Evolutionary conservation across 2,329 filamentous ascomycete species (phyloP).

Genomic region (Lecanicillium sp.): DNA sequence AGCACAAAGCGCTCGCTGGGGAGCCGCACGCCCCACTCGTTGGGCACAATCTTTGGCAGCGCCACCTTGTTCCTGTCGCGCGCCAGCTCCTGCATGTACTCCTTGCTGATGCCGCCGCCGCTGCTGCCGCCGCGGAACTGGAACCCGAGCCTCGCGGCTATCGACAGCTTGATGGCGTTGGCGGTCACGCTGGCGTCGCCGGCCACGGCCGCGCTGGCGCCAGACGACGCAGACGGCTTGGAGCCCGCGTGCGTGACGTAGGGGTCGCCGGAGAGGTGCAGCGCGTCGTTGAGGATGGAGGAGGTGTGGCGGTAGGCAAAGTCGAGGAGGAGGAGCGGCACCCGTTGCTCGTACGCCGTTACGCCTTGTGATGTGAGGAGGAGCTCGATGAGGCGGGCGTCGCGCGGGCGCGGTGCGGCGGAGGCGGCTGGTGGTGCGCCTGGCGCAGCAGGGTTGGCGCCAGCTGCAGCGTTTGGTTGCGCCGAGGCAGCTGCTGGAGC

Average conservation of each 20-base stretch:
- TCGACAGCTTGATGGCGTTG: constrained; percentile 65
- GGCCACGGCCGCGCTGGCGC: constrained; percentile 38
- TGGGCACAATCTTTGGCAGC: constrained; percentile 53
- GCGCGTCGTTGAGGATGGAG: constrained; percentile 60
- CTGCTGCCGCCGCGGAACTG: constrained; percentile 55
- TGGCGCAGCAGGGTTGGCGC: constrained; percentile 15
- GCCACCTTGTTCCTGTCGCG: constrained; percentile 60
- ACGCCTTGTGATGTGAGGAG: constrained; percentile 74
- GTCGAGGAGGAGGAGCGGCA: constrained; percentile 75
- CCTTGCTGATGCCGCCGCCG: constrained; percentile 55
- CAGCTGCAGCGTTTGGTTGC: constrained; percentile 10
- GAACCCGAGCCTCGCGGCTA: constrained; percentile 58
- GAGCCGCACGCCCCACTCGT: constrained; percentile 60
- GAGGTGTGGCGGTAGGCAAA: constrained; percentile 80
- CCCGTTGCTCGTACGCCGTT: constrained; percentile 71
- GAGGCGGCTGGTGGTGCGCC: constrained; percentile 23
- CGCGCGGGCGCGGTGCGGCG: constrained; percentile 57
- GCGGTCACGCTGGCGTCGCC: constrained; percentile 53
- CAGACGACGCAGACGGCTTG: constrained; percentile 40
- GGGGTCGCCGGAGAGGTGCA: constrained; percentile 62
- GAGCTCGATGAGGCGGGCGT: constrained; percentile 72
- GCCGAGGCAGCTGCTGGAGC: constrained; percentile 1
- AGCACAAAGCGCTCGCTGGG: constrained; percentile 63
- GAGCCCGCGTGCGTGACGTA: constrained; percentile 52
- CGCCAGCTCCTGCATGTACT: constrained; percentile 71